These are phyloP conservation scores for Globisporangium polare DNA, from an alignment of 352 stramenopile species.

Conservation along the genomic window DNA sequence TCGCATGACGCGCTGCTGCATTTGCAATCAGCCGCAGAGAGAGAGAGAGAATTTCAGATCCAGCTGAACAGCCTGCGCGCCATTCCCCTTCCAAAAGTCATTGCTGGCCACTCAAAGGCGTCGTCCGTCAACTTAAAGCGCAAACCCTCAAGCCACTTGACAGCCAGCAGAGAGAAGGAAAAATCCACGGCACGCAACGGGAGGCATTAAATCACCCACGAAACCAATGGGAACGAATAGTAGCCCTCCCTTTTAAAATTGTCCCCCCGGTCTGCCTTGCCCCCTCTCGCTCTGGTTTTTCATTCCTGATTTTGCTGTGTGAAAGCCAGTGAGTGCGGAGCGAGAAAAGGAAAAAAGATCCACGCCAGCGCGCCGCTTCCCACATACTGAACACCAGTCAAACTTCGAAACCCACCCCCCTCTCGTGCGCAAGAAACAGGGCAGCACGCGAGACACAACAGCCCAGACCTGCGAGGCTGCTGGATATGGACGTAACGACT, in stretches of 20 bases:
- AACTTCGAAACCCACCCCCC: neutral
- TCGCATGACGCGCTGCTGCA: too few species aligned
- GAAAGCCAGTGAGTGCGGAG: neutral
- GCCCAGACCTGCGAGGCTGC: neutral
- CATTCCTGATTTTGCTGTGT: neutral
- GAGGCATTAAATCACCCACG: slow-evolving; percentile 9
- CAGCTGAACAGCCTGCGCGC: too few species aligned
- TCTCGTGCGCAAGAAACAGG: slow-evolving; percentile 3
- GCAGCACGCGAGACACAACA: slow-evolving; percentile 2
- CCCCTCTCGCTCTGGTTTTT: neutral
- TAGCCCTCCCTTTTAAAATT: neutral
- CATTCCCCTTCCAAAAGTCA: too few species aligned
- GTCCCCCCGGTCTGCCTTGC: neutral
- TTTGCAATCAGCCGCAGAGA: too few species aligned
- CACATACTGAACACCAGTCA: slow-evolving; percentile 6
- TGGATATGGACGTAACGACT: slow-evolving; percentile 7
- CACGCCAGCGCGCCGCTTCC: neutral
- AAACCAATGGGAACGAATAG: neutral
- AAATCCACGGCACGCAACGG: neutral
- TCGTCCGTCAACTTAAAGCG: neutral
- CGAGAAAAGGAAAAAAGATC: neutral
- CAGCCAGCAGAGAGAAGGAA: neutral
- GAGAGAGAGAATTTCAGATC: too few species aligned
- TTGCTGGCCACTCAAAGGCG: neutral
- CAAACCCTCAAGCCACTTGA: neutral